Evolutionary conservation across 1,139 yeast species (phyloP).

Genomic region (Lipomyces yarrowii): DNA sequence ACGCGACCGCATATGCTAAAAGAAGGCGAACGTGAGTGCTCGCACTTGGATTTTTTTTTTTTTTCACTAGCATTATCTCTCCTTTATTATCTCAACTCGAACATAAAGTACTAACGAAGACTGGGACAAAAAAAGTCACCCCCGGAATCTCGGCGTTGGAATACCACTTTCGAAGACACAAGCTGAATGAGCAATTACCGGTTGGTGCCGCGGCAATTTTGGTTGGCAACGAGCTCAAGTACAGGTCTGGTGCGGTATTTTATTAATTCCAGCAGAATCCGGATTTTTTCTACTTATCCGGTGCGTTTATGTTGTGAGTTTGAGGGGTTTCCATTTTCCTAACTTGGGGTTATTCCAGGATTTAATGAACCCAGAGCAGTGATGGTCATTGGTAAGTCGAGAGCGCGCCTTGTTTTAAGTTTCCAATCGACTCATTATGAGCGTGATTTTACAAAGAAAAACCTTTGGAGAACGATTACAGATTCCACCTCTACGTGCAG

Average conservation of each 20-base stretch:
- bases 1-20: conserved; percentile 76
- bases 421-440: not conserved
- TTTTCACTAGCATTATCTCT: not conserved
- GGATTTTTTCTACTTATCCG: conserved; percentile 81
- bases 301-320: conserved; percentile 41
- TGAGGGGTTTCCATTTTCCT: not conserved
- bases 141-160: conserved; percentile 87
- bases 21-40: conserved; percentile 56
- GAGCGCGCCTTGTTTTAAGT: not conserved
- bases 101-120: not conserved
- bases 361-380: conserved; percentile 92
- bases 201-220: conserved; percentile 69
- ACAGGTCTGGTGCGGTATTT: conserved; percentile 87
- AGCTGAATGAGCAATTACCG: conserved; percentile 60
- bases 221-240: conserved; percentile 71
- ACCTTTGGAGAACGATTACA: conserved; percentile 52
- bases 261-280: conserved; percentile 91
- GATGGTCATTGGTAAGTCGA: conserved; percentile 63
- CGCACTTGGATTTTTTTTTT: too few relatives aligned
- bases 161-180: conserved; percentile 69
- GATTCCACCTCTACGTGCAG: conserved; percentile 81
- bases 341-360: conserved; percentile 20
- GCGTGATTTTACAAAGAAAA: conserved; percentile 32
- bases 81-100: not conserved
- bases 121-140: conserved; percentile 54